These are phyloP conservation scores for Hanseniaspora vineae DNA, from an alignment of 805 yeast species.

Conservation along the genomic window DNA sequence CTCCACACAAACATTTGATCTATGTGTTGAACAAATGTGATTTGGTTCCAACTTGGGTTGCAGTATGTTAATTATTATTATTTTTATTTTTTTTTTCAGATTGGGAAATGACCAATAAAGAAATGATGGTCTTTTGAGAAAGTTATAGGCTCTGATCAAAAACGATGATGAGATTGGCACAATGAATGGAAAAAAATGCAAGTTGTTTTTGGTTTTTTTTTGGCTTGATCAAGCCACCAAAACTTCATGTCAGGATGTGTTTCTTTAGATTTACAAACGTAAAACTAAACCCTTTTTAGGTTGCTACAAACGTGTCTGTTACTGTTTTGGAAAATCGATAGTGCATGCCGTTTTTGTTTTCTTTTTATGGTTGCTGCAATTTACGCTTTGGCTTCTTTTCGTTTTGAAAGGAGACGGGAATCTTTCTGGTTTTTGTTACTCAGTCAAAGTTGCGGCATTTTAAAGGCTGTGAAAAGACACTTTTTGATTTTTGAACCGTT, in stretches of 20 bases:
- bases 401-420: conserved; percentile 20
- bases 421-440: conserved; percentile 2
- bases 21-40: conserved; percentile 95
- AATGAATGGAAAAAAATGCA: neutral
- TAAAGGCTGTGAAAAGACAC: conserved; percentile 29
- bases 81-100: conserved; percentile 6
- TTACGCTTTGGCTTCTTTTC: conserved; percentile 15
- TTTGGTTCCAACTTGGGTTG: conserved; percentile 97
- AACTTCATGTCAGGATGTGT: conserved; percentile 75
- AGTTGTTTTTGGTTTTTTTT: neutral
- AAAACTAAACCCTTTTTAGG: neutral
- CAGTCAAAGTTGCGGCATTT: conserved; percentile 3
- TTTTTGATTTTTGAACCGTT: conserved; percentile 19
- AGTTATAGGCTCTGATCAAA: too few relatives aligned
- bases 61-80: conserved; percentile 55
- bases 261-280: conserved; percentile 6
- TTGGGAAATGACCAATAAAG: too few relatives aligned
- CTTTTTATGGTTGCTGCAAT: conserved; percentile 11
- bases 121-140: too few relatives aligned
- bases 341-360: conserved; percentile 36
- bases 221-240: conserved; percentile 35
- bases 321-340: conserved; percentile 89
- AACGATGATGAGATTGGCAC: conserved; percentile 2
- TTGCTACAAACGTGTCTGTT: conserved; percentile 70
- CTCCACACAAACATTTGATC: conserved; percentile 92